These are phyloP conservation scores for Dictyostelium intermedium DNA, from an alignment of 78 protist genomes.

Conservation along the genomic window DNA sequence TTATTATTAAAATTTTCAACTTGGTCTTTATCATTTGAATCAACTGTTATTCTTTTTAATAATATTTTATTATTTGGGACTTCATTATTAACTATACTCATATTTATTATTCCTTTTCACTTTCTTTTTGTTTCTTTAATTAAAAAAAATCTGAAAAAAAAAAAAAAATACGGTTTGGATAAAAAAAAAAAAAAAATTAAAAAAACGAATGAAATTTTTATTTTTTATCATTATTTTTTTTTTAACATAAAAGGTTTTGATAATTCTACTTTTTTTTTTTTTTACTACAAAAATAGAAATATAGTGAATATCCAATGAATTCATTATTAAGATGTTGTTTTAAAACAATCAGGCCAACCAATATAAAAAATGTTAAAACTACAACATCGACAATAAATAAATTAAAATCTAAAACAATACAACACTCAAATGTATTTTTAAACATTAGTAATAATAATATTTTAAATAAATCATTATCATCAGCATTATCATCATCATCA, in stretches of 20 bases:
- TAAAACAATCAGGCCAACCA: not conserved
- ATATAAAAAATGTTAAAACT: not conserved
- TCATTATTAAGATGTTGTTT: not conserved
- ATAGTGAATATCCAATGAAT: not conserved
- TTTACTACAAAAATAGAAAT: not conserved
- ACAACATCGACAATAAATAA: not conserved
- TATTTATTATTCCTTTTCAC: too few species aligned
- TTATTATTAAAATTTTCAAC: not conserved
- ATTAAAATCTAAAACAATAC: not conserved
- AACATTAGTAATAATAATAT: not conserved
- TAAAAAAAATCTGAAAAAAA: too few species aligned
- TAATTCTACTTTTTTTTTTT: not conserved
- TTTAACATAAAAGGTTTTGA: not conserved
- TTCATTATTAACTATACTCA: not conserved
- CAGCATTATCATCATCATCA: too few species aligned
- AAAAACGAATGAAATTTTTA: too few species aligned
- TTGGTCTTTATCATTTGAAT: conserved; percentile 5
- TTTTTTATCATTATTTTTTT: not conserved
- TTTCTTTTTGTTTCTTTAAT: too few species aligned
- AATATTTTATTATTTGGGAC: conserved; percentile 12
- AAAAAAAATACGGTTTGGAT: too few species aligned
- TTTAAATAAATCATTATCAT: not conserved
- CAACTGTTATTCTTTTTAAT: not conserved
- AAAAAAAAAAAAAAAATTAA: too few species aligned
- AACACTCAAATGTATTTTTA: not conserved